Evolutionary conservation across 805 yeast genomes (phyloP).

Genomic region (Tetrapisispora fleetii): DNA sequence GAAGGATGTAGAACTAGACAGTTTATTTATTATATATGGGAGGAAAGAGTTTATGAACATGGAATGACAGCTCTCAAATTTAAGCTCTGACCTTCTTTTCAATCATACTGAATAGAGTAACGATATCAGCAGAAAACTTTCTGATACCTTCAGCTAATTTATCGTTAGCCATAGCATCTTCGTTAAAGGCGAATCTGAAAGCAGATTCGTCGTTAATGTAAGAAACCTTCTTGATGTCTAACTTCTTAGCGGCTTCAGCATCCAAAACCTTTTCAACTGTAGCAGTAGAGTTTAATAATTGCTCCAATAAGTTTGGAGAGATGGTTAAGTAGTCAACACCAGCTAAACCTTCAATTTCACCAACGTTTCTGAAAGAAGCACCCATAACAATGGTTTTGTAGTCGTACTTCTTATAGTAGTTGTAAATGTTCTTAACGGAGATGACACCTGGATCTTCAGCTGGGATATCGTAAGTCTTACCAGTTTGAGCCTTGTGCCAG

Average conservation of each 20-base stretch:
- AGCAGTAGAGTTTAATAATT: conserved; percentile 67
- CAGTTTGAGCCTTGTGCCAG: conserved; percentile 93
- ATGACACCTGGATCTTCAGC: conserved; percentile 89
- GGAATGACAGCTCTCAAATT: neutral
- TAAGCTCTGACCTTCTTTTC: conserved; percentile 44
- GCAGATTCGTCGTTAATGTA: conserved; percentile 77
- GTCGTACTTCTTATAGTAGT: conserved; percentile 95
- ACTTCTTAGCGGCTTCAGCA: conserved; percentile 46
- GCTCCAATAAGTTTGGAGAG: conserved; percentile 85
- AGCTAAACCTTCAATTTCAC: conserved; percentile 92
- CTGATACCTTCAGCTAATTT: conserved; percentile 97
- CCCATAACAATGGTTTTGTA: conserved; percentile 99
- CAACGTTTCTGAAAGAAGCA: conserved; percentile 96
- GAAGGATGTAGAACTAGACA: neutral
- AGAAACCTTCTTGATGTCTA: conserved; percentile 56
- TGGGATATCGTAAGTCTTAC: conserved; percentile 62
- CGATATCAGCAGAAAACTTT: conserved; percentile 89
- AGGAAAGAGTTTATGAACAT: neutral
- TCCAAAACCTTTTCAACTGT: conserved; percentile 76
- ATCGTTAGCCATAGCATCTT: conserved; percentile 98
- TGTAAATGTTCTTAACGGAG: conserved; percentile 80
- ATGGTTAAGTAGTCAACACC: conserved; percentile 96
- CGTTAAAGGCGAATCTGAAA: conserved; percentile 86
- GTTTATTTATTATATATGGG: neutral
- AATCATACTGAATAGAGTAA: conserved; percentile 60